Base-by-base conservation (phyloP, 2,329 filamentous ascomycete species). In the Paecilomyces variotii region DNA sequence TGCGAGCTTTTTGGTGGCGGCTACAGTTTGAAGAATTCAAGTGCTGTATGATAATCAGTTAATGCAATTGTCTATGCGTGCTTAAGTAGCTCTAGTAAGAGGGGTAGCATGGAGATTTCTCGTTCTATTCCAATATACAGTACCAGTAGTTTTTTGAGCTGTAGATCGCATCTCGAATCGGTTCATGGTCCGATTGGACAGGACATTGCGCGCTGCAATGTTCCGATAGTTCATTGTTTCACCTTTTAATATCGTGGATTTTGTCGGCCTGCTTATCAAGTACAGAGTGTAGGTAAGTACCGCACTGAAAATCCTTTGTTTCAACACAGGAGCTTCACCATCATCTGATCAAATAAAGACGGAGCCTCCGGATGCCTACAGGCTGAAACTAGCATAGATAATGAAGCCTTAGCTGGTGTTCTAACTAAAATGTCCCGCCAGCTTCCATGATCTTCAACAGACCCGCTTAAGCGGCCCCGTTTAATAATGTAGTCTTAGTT, bases 381-480 rank as follows among this genome's bases (percentile, higher is more conserved):
- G 35, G 19, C 19, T n/a, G 39, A 19, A 45, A 45, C 39, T 19
- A 45, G 19, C 39, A 45, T 24, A 9, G n/a, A 1, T 9, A 24
- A 45, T 9, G n/a, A 4, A 19, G 14, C 19, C 3, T 14, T 45
- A 45, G 14, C 3, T 7, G n/a, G 4, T 45, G 7, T 19, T 24
- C 19, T 19, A 45, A 45, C 39, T 45, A 45, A 24, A 14, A 45
- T 45, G 4, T n/a, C 14, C 39, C n/a, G n/a, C n/a, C 39, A 45
- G n/a, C 39, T n/a, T 45, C 39, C 39, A 45, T 19, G 39, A 45
- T 24, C n/a, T 24, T 45, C 39, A 45, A 9, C n/a, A 45, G 35
- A 53, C 28, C 51, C 28, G 28, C 28, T 32, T 53, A 26, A 28
- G 11, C 14, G 35, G 54, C 45, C 61, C 59, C 59, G 25, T 24